Percentiles rank a stretch among this genome's conserved stretches.
Evolutionary conservation across 2,329 filamentous ascomycete species (phyloP).

Genomic region (Paraconiothyrium sp.): DNA sequence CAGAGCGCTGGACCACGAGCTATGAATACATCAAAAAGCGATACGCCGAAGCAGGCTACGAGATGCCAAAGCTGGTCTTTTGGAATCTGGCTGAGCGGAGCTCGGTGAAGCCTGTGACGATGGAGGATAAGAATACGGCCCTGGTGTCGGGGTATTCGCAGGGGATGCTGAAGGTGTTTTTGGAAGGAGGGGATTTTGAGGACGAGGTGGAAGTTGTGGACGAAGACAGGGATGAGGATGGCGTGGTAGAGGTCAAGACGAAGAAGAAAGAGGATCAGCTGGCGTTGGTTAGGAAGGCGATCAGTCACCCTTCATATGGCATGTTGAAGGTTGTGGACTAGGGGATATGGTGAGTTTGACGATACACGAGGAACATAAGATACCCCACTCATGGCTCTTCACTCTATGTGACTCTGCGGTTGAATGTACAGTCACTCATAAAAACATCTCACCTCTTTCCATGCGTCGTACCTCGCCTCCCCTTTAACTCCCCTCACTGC

Average conservation of each 20-base stretch:
- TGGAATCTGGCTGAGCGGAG: constrained; percentile 65
- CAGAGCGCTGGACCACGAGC: constrained; percentile 54
- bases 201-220: constrained; percentile 52
- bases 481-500: no score
- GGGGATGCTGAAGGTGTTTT: constrained; percentile 66
- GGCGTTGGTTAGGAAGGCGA: constrained; percentile 59
- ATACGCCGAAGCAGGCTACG: constrained; percentile 62
- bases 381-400: no score
- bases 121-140: constrained; percentile 57
- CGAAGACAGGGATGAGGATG: constrained; percentile 38
- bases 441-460: no score
- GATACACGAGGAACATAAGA: no score
- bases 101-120: constrained; percentile 61
- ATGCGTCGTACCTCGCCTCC: no score
- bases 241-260: constrained; percentile 44
- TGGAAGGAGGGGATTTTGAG: constrained; percentile 60
- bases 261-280: constrained; percentile 58
- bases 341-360: no score
- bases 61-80: constrained; percentile 67
- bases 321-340: constrained; percentile 67
- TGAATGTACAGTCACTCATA: no score
- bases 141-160: constrained; percentile 67
- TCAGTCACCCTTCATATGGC: constrained; percentile 63
- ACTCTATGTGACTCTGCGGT: neutral
- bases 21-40: constrained; percentile 60